Conservation (phyloP, 2,329 filamentous ascomycete genomes). For the Talaromyces sp. region DNA sequence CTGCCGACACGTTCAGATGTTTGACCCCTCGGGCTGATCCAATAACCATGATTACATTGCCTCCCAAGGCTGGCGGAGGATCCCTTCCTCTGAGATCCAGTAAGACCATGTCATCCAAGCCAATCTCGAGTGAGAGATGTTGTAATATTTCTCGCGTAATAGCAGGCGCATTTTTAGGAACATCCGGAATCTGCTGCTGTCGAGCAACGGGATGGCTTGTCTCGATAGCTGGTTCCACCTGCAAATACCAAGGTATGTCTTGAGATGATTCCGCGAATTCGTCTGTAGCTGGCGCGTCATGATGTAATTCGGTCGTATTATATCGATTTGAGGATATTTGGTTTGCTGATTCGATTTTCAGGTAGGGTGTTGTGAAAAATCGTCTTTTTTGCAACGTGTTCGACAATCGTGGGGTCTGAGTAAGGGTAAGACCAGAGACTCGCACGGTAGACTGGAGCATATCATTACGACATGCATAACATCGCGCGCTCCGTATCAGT, state of each 20-base stretch:
- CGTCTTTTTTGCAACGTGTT: conserved; percentile 4
- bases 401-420: conserved; percentile 1
- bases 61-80: conserved; percentile 79
- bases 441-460: conserved; percentile 30
- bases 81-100: conserved; percentile 81
- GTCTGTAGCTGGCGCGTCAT: background rate
- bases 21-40: conserved; percentile 88
- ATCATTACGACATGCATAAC: conserved; percentile 30
- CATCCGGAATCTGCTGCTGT: conserved; percentile 57
- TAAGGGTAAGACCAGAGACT: conserved; percentile 26
- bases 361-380: conserved; percentile 13
- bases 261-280: conserved; percentile 15
- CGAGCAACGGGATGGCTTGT: conserved; percentile 46
- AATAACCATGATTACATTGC: conserved; percentile 87
- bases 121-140: conserved; percentile 77
- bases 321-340: background rate
- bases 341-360: conserved; percentile 26
- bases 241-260: conserved; percentile 73
- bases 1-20: conserved; percentile 85
- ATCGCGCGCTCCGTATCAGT: conserved; percentile 29
- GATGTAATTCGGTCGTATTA: background rate
- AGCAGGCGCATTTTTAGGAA: conserved; percentile 66
- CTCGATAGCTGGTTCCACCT: conserved; percentile 55
- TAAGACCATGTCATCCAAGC: conserved; percentile 74
- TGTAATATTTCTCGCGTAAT: conserved; percentile 70